Conservation (phyloP, 345 rosid genomes). For the Pseudoturritis turrita region DNA sequence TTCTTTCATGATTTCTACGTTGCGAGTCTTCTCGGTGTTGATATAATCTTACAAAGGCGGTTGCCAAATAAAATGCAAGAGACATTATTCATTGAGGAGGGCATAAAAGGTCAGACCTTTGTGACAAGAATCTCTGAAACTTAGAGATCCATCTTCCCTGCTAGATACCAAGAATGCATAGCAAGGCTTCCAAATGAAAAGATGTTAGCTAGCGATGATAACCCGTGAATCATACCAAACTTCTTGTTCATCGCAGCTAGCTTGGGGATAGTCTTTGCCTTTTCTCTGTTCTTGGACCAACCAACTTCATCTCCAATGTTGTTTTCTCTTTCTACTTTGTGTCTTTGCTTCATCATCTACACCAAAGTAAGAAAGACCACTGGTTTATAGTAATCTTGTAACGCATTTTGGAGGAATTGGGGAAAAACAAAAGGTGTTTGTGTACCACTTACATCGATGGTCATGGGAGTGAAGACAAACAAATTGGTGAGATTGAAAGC, state of each 20-base stretch:
- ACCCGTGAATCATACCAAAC: conserved; percentile 97
- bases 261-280: conserved; percentile 74
- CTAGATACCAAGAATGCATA: conserved; percentile 95
- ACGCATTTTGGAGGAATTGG: not conserved
- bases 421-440: not conserved
- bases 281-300: conserved; percentile 83
- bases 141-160: conserved; percentile 80
- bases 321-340: conserved; percentile 81
- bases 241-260: conserved; percentile 98
- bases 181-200: conserved; percentile 93
- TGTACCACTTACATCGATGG: conserved; percentile 57
- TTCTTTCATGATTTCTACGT: not conserved
- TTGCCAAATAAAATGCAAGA: not conserved
- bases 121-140: not conserved
- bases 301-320: conserved; percentile 80
- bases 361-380: not conserved
- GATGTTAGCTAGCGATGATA: conserved; percentile 91
- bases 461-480: conserved; percentile 92
- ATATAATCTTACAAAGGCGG: not conserved
- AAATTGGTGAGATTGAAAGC: conserved; percentile 83
- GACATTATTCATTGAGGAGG: not conserved
- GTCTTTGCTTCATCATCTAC: conserved; percentile 98
- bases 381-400: not conserved
- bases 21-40: not conserved
- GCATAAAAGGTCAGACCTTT: conserved; percentile 7